Conservation (phyloP, 768 basidiomycete species). For the Collybia mongolica region DNA sequence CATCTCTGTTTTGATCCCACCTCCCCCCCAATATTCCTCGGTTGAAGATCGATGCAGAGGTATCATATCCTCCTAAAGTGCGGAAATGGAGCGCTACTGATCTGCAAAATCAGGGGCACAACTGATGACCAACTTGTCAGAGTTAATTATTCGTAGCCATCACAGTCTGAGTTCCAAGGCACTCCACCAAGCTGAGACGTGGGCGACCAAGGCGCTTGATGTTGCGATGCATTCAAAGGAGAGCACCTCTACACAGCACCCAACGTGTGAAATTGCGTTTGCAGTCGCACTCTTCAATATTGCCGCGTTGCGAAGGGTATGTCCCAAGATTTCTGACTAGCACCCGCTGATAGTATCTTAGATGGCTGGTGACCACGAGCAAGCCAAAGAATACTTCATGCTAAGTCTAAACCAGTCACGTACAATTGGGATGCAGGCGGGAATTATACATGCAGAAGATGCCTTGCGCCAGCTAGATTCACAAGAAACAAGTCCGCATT, state of each 20-base stretch:
- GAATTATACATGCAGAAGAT: slow-evolving; percentile 27
- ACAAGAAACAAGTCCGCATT: background rate
- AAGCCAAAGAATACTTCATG: slow-evolving; percentile 30
- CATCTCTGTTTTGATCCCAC: slow-evolving; percentile 57
- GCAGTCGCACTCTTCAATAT: slow-evolving; percentile 63
- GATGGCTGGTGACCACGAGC: slow-evolving; percentile 36
- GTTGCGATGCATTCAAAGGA: slow-evolving; percentile 22
- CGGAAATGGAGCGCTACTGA: background rate
- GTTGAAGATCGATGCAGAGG: slow-evolving; percentile 62
- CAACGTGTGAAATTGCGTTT: slow-evolving; percentile 53
- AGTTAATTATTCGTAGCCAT: slow-evolving; percentile 36
- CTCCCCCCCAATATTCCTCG: slow-evolving; percentile 30
- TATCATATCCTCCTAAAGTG: slow-evolving; percentile 18
- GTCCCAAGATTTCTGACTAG: slow-evolving; percentile 4
- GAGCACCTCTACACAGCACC: slow-evolving; percentile 10
- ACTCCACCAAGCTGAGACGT: slow-evolving; percentile 52
- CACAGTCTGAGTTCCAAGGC: slow-evolving; percentile 25
- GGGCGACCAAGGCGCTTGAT: slow-evolving; percentile 53
- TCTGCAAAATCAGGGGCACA: slow-evolving; percentile 35
- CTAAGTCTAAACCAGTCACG: slow-evolving; percentile 35
- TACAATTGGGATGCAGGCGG: slow-evolving; percentile 32
- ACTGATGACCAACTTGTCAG: slow-evolving; percentile 44
- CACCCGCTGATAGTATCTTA: slow-evolving; percentile 8
- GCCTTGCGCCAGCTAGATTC: slow-evolving; percentile 15
- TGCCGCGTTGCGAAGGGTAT: slow-evolving; percentile 53